Conservation (phyloP, 2,329 filamentous ascomycete species). For the Alternaria tenuissima region DNA sequence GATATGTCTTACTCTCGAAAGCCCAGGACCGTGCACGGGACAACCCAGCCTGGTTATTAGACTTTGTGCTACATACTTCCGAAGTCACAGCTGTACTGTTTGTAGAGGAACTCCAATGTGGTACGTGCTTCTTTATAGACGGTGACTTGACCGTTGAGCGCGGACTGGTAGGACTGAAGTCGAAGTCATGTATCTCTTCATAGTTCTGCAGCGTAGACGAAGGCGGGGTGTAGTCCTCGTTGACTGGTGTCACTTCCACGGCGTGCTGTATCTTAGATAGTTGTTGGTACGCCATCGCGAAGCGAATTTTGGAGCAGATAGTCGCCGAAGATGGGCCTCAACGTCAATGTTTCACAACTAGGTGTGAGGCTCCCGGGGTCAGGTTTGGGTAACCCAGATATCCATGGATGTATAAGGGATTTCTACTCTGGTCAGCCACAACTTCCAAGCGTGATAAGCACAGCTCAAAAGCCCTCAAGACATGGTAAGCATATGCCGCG, state of each 20-base stretch:
- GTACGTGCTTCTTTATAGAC: slow-evolving; percentile 13
- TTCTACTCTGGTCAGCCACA: not conserved
- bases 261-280: slow-evolving; percentile 11
- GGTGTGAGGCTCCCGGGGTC: not conserved
- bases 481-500: slow-evolving; percentile 2
- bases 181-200: slow-evolving; percentile 14
- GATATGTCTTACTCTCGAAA: slow-evolving; percentile 10
- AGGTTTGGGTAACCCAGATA: slow-evolving; percentile 1
- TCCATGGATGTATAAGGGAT: slow-evolving; percentile 1
- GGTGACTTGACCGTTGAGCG: slow-evolving; percentile 4
- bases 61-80: slow-evolving; percentile 16
- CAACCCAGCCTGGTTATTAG: slow-evolving; percentile 8
- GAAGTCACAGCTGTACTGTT: slow-evolving; percentile 15
- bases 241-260: slow-evolving; percentile 6
- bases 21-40: slow-evolving; percentile 16
- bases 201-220: slow-evolving; percentile 6
- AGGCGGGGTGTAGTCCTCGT: slow-evolving; percentile 8
- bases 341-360: not conserved
- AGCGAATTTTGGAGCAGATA: not conserved
- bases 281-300: slow-evolving; percentile 15
- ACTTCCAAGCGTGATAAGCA: slow-evolving; percentile 6
- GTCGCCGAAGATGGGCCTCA: not conserved
- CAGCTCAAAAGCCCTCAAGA: slow-evolving; percentile 1
- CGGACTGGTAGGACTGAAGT: slow-evolving; percentile 12
- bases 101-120: slow-evolving; percentile 16